Evolutionary conservation across 371 early-diverging fungal genomes (phyloP), one percentile per base, ranked within the genome.

Genomic region (Cokeromyces recurvatus): DNA sequence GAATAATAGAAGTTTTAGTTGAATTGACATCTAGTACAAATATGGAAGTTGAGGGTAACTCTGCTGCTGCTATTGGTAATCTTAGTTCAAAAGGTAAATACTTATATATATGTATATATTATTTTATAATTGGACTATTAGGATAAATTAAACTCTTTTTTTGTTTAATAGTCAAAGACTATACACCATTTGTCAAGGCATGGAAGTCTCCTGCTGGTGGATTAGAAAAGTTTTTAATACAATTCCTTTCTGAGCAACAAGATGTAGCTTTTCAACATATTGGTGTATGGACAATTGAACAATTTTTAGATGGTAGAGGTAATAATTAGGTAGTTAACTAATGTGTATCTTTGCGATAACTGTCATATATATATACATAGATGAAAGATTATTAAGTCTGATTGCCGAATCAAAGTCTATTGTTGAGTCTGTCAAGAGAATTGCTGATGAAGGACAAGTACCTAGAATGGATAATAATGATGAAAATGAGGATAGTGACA

Each of bases 251-350:
- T 22, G 82, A 84, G 38, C 68, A 74, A 25, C 73, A 73, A 29
- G 89, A 87, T 46, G 63, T 79, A 43, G 83, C 87, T 21, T 87
- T 88, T 55, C 86, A 87, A 46, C 90, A 90, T 49, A 87, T 92
- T 57, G 90, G 88, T 9, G 78, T 92, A 20, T 92, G 93, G 93
- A 91, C 92, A 12, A 78, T 92, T 46, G 83, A 89, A 20, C 89
- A 90, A 67, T 85, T 90, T 54, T 55, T 87, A 45, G 89, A 90
- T 50, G 82, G 79, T 11, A 68, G 55, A 38, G 77, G 84, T 71
- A 62, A 27, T 2, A 35, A 23, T n/a, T 9, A 21, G 14, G 3
- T 9, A 29, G 15, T 16, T 43, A n/a, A 4, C 31, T 16, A 10
- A 39, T 31, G 7, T 9, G 29, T 32, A 15, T 22, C 16, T 32